Evolutionary conservation across 441 rosid genomes (phyloP).

Genomic region (Bruguiera hainesii): DNA sequence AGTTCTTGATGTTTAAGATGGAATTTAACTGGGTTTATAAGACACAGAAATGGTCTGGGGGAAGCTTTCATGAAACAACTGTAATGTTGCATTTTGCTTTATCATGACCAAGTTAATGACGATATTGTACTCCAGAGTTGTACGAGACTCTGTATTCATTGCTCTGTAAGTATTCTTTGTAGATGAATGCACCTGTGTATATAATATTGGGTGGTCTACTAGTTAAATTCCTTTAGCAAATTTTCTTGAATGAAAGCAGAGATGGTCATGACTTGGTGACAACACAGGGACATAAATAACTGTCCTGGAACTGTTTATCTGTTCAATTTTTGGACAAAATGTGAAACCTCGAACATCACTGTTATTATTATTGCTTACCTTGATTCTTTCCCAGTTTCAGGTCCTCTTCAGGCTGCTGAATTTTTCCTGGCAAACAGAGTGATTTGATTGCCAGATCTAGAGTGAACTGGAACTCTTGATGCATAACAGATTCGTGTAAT

Average conservation of each 20-base stretch:
- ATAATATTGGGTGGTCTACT: too few species aligned
- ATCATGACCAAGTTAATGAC: too few species aligned
- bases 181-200: too few species aligned
- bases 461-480: conserved; percentile 31
- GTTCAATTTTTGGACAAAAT: not conserved
- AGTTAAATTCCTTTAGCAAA: too few species aligned
- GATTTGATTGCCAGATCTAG: conserved; percentile 17
- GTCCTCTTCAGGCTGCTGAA: conserved; percentile 18
- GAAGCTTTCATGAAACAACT: not conserved
- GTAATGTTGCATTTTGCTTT: too few species aligned
- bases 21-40: not conserved
- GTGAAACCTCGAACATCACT: not conserved
- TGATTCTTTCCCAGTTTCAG: conserved; percentile 18
- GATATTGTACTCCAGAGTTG: too few species aligned
- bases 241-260: too few species aligned
- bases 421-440: conserved; percentile 10
- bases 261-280: too few species aligned
- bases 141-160: too few species aligned
- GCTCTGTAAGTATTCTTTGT: too few species aligned
- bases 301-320: not conserved
- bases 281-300: not conserved
- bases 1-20: not conserved
- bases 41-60: not conserved
- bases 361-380: conserved; percentile 3
- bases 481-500: conserved; percentile 22